These are phyloP conservation scores for Calonectria honghensis DNA, from an alignment of 2,329 filamentous ascomycete species.

Conservation along the genomic window DNA sequence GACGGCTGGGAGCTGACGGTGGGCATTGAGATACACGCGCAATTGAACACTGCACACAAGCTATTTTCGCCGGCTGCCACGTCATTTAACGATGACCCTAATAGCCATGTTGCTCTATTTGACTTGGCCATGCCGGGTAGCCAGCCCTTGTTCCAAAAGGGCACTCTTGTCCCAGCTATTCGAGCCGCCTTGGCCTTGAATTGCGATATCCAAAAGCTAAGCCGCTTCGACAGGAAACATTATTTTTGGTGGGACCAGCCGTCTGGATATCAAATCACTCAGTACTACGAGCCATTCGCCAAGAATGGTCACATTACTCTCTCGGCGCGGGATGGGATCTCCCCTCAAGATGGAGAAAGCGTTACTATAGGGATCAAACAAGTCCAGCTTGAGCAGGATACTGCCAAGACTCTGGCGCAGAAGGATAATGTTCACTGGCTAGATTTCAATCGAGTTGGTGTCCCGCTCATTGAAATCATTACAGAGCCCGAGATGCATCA, in stretches of 20 bases:
- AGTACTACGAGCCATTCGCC: slow-evolving; percentile 88
- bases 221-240: slow-evolving; percentile 95
- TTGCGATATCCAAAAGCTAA: slow-evolving; percentile 85
- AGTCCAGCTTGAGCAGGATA: slow-evolving; percentile 98
- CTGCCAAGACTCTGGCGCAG: slow-evolving; percentile 92
- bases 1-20: slow-evolving; percentile 93
- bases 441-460: slow-evolving; percentile 94
- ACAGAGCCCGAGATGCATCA: slow-evolving; percentile 92
- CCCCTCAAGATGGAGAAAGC: slow-evolving; percentile 81
- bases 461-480: slow-evolving; percentile 96
- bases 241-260: slow-evolving; percentile 99
- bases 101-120: slow-evolving; percentile 91
- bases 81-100: slow-evolving; percentile 81
- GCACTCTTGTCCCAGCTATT: slow-evolving; percentile 90
- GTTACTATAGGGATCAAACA: slow-evolving; percentile 90
- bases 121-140: slow-evolving; percentile 92
- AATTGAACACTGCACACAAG: slow-evolving; percentile 91
- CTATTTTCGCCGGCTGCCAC: slow-evolving; percentile 87
- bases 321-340: slow-evolving; percentile 85
- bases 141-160: slow-evolving; percentile 89
- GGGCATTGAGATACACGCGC: slow-evolving; percentile 97
- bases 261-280: slow-evolving; percentile 96
- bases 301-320: slow-evolving; percentile 84
- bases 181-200: slow-evolving; percentile 90
- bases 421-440: slow-evolving; percentile 84